Base-by-base conservation (phyloP, 306 rosid genomes). In the Fragaria iinumae region DNA sequence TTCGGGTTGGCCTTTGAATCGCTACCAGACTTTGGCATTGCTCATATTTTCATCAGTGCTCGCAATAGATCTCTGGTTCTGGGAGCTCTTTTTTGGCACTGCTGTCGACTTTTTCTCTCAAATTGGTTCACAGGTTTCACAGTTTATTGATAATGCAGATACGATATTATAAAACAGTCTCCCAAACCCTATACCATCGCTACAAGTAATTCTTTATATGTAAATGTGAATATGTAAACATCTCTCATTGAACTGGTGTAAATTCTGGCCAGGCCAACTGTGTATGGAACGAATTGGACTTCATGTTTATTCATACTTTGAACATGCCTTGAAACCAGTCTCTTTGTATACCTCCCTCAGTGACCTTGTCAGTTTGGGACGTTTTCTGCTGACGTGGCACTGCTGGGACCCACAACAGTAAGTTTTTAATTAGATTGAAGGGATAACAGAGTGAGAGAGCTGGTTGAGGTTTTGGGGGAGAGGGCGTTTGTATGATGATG, bases 1-100 rank as follows among this genome's bases (percentile, higher is more conserved):
- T 44, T 95, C 96, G 0, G 97, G 98, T 62, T 95, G 98, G 99
- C 99, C 99, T 5, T 81, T 93, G 87, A 95, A 95, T 84, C 97
- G 99, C 48, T 92, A 95, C 71, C 96, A 95, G 82, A 95, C 99
- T 32, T 52, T 95, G 88, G 99, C 97, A 10, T 81, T 91, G 87
- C 97, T 95, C 79, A 92, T 92, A 67, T 95, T 95, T 79, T 95
- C 97, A 10, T 86, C 90, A 8, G 89, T 95, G 62, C 86, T 95
- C 10, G 99, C 99, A 18, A 75, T 95, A 84, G 97, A 95, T 83
- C 90, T 95, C 71, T 92, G 92, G 97, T 92, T 95, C 57, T 92
- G 97, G 98, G 99, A 95, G 89, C 90, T 92, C 67, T 92, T 90
- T 80, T 90, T 87, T 11, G 96, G 97, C 78, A 79, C 86, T n/a